Percentiles rank a stretch among this genome's conserved stretches.
Evolutionary conservation across 148 eudicot species (phyloP).

Genomic region (Euryodendron excelsum): DNA sequence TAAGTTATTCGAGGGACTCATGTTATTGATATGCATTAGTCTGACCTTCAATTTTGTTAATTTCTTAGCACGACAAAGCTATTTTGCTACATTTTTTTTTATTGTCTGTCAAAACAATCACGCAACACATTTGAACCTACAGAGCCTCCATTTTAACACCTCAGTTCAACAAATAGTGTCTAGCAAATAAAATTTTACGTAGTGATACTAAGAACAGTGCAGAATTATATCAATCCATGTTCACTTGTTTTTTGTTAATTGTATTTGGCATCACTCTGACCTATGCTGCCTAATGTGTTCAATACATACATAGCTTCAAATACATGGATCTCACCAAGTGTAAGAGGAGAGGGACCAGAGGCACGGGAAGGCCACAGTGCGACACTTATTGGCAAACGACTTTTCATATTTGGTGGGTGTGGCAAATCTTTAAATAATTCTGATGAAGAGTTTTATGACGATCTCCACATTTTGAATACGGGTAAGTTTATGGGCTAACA

Average conservation of each 20-base stretch:
- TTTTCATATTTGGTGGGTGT: conserved; percentile 92
- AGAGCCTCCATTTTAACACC: too few relatives aligned
- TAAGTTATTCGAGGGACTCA: neutral
- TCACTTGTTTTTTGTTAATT: neutral
- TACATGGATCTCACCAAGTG: conserved; percentile 71
- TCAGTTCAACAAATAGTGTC: too few relatives aligned
- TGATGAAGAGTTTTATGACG: conserved; percentile 62
- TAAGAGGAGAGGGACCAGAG: conserved; percentile 73
- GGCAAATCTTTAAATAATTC: conserved; percentile 54
- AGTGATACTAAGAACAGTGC: neutral
- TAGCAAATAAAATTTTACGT: too few relatives aligned
- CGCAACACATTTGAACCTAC: too few relatives aligned
- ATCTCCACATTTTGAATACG: conserved; percentile 74
- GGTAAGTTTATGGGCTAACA: conserved; percentile 31
- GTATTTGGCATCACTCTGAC: neutral
- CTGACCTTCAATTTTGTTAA: too few relatives aligned
- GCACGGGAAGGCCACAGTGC: conserved; percentile 96
- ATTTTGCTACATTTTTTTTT: too few relatives aligned
- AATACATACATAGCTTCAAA: conserved; percentile 48
- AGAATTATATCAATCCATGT: neutral
- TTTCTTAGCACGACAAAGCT: too few relatives aligned
- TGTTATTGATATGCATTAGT: neutral
- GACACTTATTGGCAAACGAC: conserved; percentile 67
- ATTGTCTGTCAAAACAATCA: too few relatives aligned
- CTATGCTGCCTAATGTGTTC: neutral